These are phyloP conservation scores for Perkinsus chesapeaki DNA, from an alignment of 169 alveolate species.

Conservation along the genomic window DNA sequence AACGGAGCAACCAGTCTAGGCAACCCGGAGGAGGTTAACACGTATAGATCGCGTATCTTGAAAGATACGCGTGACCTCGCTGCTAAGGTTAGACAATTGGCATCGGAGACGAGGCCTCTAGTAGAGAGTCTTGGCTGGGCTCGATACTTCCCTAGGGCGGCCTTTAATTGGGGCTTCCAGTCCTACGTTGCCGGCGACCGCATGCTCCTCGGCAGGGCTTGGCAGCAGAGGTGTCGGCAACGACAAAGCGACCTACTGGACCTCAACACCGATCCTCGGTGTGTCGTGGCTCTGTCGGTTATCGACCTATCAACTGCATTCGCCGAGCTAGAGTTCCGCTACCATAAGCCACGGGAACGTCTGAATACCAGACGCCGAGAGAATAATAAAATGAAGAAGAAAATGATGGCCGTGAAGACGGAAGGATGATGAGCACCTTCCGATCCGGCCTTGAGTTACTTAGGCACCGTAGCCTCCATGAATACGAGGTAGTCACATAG, in stretches of 20 bases:
- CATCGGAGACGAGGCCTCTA: not conserved
- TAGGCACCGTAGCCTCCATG: no score
- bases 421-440: not conserved
- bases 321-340: not conserved
- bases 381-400: not conserved
- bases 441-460: no score
- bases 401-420: not conserved
- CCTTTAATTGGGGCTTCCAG: not conserved
- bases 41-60: not conserved
- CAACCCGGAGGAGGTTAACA: not conserved
- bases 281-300: not conserved
- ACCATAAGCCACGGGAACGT: not conserved
- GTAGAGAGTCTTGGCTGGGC: not conserved
- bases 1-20: not conserved
- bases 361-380: not conserved
- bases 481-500: no score
- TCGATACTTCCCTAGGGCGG: not conserved
- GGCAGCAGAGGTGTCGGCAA: not conserved
- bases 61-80: not conserved
- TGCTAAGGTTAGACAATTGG: not conserved
- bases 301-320: not conserved
- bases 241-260: not conserved
- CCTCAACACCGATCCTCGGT: not conserved
- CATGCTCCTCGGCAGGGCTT: not conserved
- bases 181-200: not conserved